phyloP scores from a whole-genome alignment of 495 filamentous ascomycete genomes.

The Neurospora hispaniola region DNA sequence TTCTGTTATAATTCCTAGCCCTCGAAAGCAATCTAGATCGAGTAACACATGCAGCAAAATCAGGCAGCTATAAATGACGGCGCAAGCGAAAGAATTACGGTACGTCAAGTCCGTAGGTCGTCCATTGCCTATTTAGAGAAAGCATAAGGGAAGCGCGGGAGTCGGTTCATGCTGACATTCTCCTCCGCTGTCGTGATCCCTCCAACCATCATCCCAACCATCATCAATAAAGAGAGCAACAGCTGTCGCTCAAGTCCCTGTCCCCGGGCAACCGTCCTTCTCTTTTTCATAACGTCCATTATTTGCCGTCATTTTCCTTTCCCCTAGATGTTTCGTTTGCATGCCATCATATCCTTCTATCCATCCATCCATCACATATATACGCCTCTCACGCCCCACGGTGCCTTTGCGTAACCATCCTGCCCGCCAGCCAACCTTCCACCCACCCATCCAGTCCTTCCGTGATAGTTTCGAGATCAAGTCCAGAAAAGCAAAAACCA shows the following conservation, averaged over 20 bases:
- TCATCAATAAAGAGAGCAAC: not conserved
- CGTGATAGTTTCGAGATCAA: not conserved
- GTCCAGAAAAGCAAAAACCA: not conserved
- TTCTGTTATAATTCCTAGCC: not conserved
- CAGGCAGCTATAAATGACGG: not conserved
- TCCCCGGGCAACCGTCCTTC: not conserved
- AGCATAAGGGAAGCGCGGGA: not conserved
- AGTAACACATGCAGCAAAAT: not conserved
- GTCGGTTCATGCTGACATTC: not conserved
- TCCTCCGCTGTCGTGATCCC: not conserved
- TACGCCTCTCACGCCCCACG: not conserved
- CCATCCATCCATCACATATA: not conserved
- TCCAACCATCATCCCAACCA: not conserved
- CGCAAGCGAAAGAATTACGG: not conserved
- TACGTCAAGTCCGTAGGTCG: not conserved
- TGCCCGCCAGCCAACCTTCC: too few relatives aligned
- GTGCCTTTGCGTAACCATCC: not conserved
- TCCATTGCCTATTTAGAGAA: not conserved
- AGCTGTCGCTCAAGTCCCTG: not conserved
- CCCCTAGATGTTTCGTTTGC: not conserved
- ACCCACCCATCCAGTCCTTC: too few relatives aligned
- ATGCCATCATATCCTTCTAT: not conserved
- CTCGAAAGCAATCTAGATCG: not conserved
- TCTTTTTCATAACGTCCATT: not conserved
- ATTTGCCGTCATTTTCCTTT: not conserved